Conservation (phyloP, 2,329 filamentous ascomycete genomes). For the Alternaria angustiovoidea region DNA sequence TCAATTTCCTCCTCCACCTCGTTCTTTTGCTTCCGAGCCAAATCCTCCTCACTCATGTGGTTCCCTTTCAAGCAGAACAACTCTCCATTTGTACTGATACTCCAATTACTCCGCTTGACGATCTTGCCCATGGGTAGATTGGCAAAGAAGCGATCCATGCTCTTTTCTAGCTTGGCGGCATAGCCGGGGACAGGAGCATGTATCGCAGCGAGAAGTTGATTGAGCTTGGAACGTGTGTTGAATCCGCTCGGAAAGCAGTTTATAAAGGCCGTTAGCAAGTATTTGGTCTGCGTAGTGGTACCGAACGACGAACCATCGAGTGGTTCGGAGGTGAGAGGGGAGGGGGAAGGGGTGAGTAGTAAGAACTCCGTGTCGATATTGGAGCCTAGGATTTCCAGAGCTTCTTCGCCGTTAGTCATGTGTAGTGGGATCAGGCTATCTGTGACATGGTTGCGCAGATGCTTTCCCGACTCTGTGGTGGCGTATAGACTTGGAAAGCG, state of each 20-base stretch:
- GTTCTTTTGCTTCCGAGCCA: constrained; percentile 26
- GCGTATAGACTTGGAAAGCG: constrained; percentile 65
- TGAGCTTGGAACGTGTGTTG: constrained; percentile 63
- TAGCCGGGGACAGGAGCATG: constrained; percentile 68
- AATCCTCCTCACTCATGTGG: constrained; percentile 54
- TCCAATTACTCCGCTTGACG: constrained; percentile 66
- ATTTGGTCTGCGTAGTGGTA: constrained; percentile 54
- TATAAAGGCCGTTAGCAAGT: constrained; percentile 65
- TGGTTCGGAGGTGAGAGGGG: background rate
- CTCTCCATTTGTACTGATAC: constrained; percentile 52
- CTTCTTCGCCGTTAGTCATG: constrained; percentile 45
- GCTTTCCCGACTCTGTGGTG: constrained; percentile 35
- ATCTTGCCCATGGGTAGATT: constrained; percentile 61
- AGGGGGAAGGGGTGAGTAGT: constrained; percentile 52
- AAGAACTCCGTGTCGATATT: constrained; percentile 69
- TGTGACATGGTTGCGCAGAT: constrained; percentile 58
- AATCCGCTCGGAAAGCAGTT: constrained; percentile 68
- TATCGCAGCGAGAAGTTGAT: constrained; percentile 61
- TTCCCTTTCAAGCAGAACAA: constrained; percentile 54
- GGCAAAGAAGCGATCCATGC: constrained; percentile 70
- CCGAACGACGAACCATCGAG: background rate
- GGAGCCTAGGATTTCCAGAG: constrained; percentile 59
- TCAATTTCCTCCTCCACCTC: constrained; percentile 45
- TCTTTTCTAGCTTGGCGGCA: constrained; percentile 62
- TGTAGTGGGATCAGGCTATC: constrained; percentile 53